phyloP scores from a whole-genome alignment of 2,329 filamentous ascomycete genomes.

The Epichloe glyceriae region DNA sequence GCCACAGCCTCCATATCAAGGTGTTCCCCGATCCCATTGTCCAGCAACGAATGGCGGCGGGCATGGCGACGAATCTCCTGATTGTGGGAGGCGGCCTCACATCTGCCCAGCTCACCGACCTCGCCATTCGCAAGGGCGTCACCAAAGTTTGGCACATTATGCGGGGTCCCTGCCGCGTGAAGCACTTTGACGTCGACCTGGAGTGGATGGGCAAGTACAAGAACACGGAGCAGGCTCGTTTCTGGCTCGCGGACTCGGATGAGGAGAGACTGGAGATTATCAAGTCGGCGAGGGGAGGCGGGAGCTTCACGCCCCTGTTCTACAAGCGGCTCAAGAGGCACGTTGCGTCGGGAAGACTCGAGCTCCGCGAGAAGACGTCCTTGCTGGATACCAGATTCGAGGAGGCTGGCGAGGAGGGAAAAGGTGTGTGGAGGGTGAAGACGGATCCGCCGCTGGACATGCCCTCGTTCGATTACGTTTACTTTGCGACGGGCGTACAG shows the following conservation, averaged over 20 bases:
- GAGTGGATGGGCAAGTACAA: constrained; percentile 75
- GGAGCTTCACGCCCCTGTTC: constrained; percentile 61
- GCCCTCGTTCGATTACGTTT: constrained; percentile 53
- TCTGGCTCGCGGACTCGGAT: constrained; percentile 64
- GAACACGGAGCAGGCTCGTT: constrained; percentile 62
- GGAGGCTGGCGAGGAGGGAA: constrained; percentile 16
- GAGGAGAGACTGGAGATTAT: constrained; percentile 55
- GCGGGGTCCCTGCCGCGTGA: constrained; percentile 46
- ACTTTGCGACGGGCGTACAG: constrained; percentile 62
- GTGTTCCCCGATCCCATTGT: constrained; percentile 43
- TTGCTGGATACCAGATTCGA: constrained; percentile 41
- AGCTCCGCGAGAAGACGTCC: constrained; percentile 43
- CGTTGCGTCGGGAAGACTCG: constrained; percentile 34
- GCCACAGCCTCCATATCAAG: constrained; percentile 53
- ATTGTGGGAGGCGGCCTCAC: constrained; percentile 67
- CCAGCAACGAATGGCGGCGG: constrained; percentile 35
- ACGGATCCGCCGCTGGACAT: constrained; percentile 41
- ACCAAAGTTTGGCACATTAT: constrained; percentile 58
- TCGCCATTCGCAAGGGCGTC: constrained; percentile 51
- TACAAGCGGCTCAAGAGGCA: constrained; percentile 54
- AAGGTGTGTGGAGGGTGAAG: constrained; percentile 26
- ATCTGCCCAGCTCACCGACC: constrained; percentile 59
- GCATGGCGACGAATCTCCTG: constrained; percentile 46
- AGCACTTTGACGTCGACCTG: constrained; percentile 66
- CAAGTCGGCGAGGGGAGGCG: constrained; percentile 54